Evolutionary conservation across 2,329 filamentous ascomycete species (phyloP).

Genomic region (Graphilbum ipis-grandicollis): DNA sequence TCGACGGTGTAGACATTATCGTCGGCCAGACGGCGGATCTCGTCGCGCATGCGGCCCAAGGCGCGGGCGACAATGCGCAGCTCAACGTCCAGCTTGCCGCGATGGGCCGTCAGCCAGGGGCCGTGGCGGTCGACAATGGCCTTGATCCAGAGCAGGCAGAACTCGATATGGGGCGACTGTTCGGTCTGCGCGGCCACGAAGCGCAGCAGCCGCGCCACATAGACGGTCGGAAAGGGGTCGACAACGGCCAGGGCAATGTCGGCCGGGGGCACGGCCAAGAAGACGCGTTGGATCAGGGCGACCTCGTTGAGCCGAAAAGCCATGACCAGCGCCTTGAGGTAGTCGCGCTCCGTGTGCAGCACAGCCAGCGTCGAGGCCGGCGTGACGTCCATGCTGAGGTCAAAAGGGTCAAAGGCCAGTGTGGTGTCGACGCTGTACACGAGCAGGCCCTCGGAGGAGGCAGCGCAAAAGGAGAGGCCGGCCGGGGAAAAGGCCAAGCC

Average conservation of each 20-base stretch:
- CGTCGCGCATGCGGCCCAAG: conserved; percentile 61
- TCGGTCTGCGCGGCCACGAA: conserved; percentile 82
- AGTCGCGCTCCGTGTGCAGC: conserved; percentile 53
- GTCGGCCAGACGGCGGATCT: conserved; percentile 68
- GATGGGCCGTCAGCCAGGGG: conserved; percentile 65
- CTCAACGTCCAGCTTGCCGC: conserved; percentile 66
- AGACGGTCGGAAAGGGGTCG: conserved; percentile 63
- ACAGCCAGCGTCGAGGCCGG: conserved; percentile 64
- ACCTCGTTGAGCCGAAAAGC: conserved; percentile 87
- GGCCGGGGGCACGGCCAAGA: conserved; percentile 59
- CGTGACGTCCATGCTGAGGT: conserved; percentile 86
- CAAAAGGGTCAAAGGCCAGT: conserved; percentile 85
- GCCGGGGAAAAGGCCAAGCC: conserved; percentile 78
- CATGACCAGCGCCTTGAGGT: conserved; percentile 88
- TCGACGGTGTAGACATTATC: conserved; percentile 82
- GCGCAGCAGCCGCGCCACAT: conserved; percentile 67
- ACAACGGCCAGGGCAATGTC: conserved; percentile 69
- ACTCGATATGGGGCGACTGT: conserved; percentile 82
- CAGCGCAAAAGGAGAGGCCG: conserved; percentile 81
- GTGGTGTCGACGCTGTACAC: conserved; percentile 81
- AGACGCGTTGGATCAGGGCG: conserved; percentile 66
- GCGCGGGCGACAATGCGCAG: conserved; percentile 68
- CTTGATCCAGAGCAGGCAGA: conserved; percentile 87
- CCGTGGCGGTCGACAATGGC: conserved; percentile 69
- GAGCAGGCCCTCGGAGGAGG: conserved; percentile 82